Base-by-base conservation (phyloP, 768 basidiomycete species). In the Tephrocybe sp. region DNA sequence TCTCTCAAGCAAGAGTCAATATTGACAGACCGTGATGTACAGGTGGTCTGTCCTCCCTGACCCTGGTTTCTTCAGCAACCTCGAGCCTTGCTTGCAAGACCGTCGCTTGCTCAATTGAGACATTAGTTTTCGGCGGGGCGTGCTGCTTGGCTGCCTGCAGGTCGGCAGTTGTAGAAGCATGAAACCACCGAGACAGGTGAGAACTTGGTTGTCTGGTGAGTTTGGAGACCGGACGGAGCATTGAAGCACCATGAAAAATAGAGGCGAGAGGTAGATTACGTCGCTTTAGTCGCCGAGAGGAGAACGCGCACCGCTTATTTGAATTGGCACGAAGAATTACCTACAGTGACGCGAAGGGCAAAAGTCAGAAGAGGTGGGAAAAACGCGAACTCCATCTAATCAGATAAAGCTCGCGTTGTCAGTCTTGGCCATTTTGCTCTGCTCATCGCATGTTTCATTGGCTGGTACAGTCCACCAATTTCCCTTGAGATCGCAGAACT, bases 111-210 rank as follows among this genome's bases (percentile, higher is more conserved):
- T 37, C 49, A 40, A 9, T 38, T 18, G 45, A 34, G n/a, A 34
- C n/a, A 28, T 24, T 51, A 14, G 14, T 36, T 26, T 54, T 28
- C 20, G 43, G 41, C 2, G 40, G 23, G 20, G 25, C 20, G 37
- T 62, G 58, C 42, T 65, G 59, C 30, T 53, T 59, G 46, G 65
- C 17, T 42, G 55, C 53, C 48, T 64, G 65, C 11, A 52, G 18
- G 45, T 54, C 48, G 45, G 57, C n/a, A 47, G 57, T 11, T 48
- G 59, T 3, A 60, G 63, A 50, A 62, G 62, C 42, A 45, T 65
- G 62, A 66, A 68, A 59, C 65, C 66, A 56, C 62, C 66, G 51
- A 64, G 62, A 58, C 65, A 65, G 37, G 63, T 57, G 45, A 68
- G 61, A 44, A 66, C 53, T 58, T 65, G 62, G 45, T 58, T 28